phyloP scores from a whole-genome alignment of 140 eudicot genomes.

The Flaveria floridana region DNA sequence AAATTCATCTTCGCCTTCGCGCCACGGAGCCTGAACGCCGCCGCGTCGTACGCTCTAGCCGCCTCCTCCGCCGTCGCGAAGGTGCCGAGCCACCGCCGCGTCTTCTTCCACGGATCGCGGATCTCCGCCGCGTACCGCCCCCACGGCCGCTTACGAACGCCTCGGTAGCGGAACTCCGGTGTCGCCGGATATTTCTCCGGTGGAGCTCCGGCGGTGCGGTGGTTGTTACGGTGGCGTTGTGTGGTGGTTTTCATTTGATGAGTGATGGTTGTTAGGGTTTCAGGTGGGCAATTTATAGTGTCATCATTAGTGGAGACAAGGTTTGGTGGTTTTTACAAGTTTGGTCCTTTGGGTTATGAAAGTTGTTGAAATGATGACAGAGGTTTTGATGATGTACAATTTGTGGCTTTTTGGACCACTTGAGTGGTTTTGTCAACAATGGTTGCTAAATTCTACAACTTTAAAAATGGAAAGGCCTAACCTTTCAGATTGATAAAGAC shows the following conservation, averaged over 20 bases:
- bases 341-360: not conserved
- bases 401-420: too few relatives aligned
- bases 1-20: slow-evolving; percentile 58
- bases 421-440: not conserved
- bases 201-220: not conserved
- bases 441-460: not conserved
- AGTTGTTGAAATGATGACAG: not conserved
- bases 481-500: not conserved
- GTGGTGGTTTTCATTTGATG: slow-evolving; percentile 25
- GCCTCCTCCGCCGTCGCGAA: slow-evolving; percentile 59
- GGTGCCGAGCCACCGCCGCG: slow-evolving; percentile 57
- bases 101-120: slow-evolving; percentile 56
- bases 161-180: slow-evolving; percentile 41
- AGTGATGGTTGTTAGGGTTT: not conserved
- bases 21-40: slow-evolving; percentile 54
- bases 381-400: not conserved
- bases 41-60: slow-evolving; percentile 50
- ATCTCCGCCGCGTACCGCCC: slow-evolving; percentile 63
- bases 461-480: not conserved
- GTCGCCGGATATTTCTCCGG: slow-evolving; percentile 17
- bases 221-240: slow-evolving; percentile 11
- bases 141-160: slow-evolving; percentile 65
- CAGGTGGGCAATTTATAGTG: slow-evolving; percentile 8
- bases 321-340: not conserved
- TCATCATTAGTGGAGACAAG: not conserved